These are phyloP conservation scores for Chaetomium olivaceum DNA, from an alignment of 2,329 filamentous ascomycete species.

Conservation along the genomic window DNA sequence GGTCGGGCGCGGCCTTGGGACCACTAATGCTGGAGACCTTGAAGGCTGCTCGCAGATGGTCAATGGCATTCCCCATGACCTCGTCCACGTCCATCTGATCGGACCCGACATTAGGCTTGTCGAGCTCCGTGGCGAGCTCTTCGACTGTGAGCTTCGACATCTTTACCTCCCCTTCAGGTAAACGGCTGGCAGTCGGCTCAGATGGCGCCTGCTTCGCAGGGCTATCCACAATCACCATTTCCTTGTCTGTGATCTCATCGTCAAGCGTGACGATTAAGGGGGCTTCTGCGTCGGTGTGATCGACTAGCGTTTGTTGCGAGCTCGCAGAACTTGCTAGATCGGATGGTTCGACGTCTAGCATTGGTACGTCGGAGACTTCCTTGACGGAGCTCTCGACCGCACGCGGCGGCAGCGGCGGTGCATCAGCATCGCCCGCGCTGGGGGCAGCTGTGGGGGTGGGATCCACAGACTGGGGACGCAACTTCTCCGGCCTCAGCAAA, in stretches of 20 bases:
- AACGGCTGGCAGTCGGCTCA: not conserved
- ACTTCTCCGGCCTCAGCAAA: conserved; percentile 48
- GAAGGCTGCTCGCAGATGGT: conserved; percentile 87
- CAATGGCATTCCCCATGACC: conserved; percentile 89
- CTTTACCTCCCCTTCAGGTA: conserved; percentile 8
- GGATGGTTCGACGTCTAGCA: conserved; percentile 34
- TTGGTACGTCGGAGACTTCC: conserved; percentile 31
- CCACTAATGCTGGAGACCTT: conserved; percentile 57
- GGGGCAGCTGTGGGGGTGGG: conserved; percentile 7
- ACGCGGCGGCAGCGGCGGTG: conserved; percentile 51
- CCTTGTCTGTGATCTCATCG: conserved; percentile 28
- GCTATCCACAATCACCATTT: conserved; percentile 23
- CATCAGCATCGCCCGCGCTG: conserved; percentile 31
- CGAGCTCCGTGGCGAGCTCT: conserved; percentile 31
- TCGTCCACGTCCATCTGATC: conserved; percentile 95
- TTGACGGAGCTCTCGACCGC: conserved; percentile 26
- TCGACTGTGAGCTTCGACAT: conserved; percentile 31
- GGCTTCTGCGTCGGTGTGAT: conserved; percentile 44
- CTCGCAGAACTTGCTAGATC: conserved; percentile 52
- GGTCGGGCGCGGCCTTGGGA: conserved; percentile 55
- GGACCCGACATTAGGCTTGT: conserved; percentile 40
- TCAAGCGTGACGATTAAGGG: conserved; percentile 39
- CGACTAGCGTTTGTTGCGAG: conserved; percentile 55
- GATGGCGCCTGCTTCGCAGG: conserved; percentile 20
- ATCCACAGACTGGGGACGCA: conserved; percentile 22